Conservation (phyloP, 2,329 filamentous ascomycete genomes). For the Tolypocladium cylindrosporum region DNA sequence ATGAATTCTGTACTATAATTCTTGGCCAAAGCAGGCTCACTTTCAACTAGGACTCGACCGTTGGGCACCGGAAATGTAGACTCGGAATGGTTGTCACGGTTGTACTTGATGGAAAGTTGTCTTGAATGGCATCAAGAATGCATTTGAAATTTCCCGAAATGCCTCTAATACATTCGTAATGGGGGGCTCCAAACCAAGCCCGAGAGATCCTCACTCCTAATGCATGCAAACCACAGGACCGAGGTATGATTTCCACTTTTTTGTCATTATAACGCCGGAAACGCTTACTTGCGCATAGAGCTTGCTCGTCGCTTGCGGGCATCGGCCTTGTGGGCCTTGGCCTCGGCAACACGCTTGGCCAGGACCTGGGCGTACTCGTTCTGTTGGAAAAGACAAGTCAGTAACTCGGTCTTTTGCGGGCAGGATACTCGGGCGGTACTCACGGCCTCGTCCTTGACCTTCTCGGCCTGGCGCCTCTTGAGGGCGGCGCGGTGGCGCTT, state of each 20-base stretch:
- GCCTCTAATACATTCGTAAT: constrained; percentile 28
- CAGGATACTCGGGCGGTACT: constrained; percentile 26
- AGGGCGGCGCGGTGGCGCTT: constrained; percentile 97
- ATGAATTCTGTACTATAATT: background rate
- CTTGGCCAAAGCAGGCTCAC: background rate
- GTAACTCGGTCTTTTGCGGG: background rate
- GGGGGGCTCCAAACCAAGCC: constrained; percentile 16
- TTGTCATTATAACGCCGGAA: constrained; percentile 23
- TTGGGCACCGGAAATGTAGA: background rate
- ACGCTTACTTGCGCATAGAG: constrained; percentile 78
- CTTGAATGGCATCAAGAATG: constrained; percentile 13
- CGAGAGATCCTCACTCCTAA: constrained; percentile 27
- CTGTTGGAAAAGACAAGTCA: constrained; percentile 41
- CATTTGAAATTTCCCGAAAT: constrained; percentile 24
- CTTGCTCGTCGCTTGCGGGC: constrained; percentile 93
- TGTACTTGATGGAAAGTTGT: background rate
- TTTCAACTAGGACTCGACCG: background rate
- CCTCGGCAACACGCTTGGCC: constrained; percentile 93
- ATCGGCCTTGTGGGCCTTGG: constrained; percentile 89
- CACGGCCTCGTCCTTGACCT: constrained; percentile 98
- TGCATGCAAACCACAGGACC: constrained; percentile 27
- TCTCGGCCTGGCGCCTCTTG: constrained; percentile 96
- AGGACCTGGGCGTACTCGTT: constrained; percentile 95
- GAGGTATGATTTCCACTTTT: constrained; percentile 23
- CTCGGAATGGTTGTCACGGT: background rate